A percentile compares a stretch with the other conserved stretches of the same genome.
Evolutionary conservation across 306 rosid genomes (phyloP).

Genomic region (Prunus davidiana): DNA sequence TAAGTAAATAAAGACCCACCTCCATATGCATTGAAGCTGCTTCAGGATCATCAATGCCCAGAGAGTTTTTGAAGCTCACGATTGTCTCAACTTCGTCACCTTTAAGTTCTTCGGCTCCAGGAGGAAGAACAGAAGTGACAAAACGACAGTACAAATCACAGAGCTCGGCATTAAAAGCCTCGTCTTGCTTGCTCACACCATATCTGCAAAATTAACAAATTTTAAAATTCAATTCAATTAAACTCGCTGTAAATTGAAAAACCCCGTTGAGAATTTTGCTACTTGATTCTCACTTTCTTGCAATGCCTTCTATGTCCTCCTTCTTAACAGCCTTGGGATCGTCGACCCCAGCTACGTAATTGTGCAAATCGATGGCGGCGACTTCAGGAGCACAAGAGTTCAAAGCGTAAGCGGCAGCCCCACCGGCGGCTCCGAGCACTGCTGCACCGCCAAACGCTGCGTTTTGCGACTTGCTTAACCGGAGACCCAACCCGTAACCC

Average conservation of each 20-base stretch:
- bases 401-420: slow-evolving; percentile 66
- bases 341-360: slow-evolving; percentile 59
- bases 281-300: slow-evolving; percentile 49
- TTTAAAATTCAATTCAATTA: not conserved
- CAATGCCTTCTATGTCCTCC: slow-evolving; percentile 82
- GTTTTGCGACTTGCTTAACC: slow-evolving; percentile 50
- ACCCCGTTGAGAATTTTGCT: slow-evolving; percentile 2
- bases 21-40: slow-evolving; percentile 98
- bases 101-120: slow-evolving; percentile 72
- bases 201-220: slow-evolving; percentile 39
- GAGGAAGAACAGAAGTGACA: slow-evolving; percentile 78
- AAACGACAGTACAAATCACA: slow-evolving; percentile 73
- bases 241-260: not conserved
- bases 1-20: slow-evolving; percentile 39
- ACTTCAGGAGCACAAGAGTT: slow-evolving; percentile 78
- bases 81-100: slow-evolving; percentile 84
- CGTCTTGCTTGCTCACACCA: slow-evolving; percentile 90
- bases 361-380: slow-evolving; percentile 80
- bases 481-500: slow-evolving; percentile 74
- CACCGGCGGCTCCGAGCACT: slow-evolving; percentile 75
- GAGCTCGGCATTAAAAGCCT: slow-evolving; percentile 81
- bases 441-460: slow-evolving; percentile 82
- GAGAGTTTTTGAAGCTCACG: slow-evolving; percentile 62
- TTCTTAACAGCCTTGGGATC: slow-evolving; percentile 66
- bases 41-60: slow-evolving; percentile 95